Evolutionary conservation across 2,329 filamentous ascomycete species (phyloP), one percentile per base, ranked within the genome.

Genomic region (Phialemonium atrogriseum): DNA sequence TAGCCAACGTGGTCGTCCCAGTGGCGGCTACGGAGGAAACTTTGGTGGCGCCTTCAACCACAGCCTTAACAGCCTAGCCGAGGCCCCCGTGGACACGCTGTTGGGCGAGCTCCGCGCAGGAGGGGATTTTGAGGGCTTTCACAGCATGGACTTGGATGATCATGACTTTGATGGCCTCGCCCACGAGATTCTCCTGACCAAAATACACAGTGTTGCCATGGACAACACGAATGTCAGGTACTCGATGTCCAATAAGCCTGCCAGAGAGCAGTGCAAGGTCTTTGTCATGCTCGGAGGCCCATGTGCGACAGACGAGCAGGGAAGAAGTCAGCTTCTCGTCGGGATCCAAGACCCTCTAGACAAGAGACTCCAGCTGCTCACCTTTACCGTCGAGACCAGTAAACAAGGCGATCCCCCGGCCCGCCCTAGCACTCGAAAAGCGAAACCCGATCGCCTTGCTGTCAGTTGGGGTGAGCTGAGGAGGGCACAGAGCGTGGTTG

Each of bases 141-240:
- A 80, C 44, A 81, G 68, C 37, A 83, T 84, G 73, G 80, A 75
- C 2, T 62, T 85, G 14, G 77, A 83, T 33, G 80, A 84, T 47
- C 70, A 77, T n/a, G 73, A 76, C 38, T 75, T 81, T 37, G 80
- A 84, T 36, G 78, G 80, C 1, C 59, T 88, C 7, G 69, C 76
- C 11, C 77, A 80, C 36, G 83, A 88, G 50, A 68, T 88, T n/a
- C 55, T 81, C 9, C 69, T 88, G 30, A 73, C 70, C 11, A 84
- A 80, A 45, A 70, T 89, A 17, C 77, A 83, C 42, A 80, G 68
- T 37, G 71, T 84, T 34, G 63, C 77, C 5, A 59, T 77, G 49
- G 66, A 81, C 35, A 73, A 73, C 44, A 64, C 61, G 25, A 78
- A 74, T 46, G 59, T 80, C 23, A 68, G 72, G 4, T 78, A 77